Evolutionary conservation across 345 rosid species (phyloP).

Genomic region (Moricandia moricandioides): DNA sequence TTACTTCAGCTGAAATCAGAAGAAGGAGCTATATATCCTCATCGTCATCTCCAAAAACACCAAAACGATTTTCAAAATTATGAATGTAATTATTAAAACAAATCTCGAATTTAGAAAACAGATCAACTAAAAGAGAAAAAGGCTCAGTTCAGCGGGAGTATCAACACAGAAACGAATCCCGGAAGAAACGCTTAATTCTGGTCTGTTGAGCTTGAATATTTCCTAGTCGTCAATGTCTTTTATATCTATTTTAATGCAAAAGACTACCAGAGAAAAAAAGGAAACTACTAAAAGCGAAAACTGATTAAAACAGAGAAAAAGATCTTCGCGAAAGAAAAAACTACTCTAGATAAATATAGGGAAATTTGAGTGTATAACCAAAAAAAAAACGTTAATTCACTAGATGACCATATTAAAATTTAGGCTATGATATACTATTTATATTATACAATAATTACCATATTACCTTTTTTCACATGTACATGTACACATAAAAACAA

Average conservation of each 20-base stretch:
- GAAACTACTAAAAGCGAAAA: too few relatives aligned
- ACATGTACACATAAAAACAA: too few relatives aligned
- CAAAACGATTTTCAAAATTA: background rate
- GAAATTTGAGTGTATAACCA: too few relatives aligned
- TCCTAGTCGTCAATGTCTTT: slow-evolving; percentile 65
- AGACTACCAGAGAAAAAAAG: too few relatives aligned
- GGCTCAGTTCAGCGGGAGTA: slow-evolving; percentile 31
- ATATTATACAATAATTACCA: too few relatives aligned
- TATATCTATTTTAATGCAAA: background rate
- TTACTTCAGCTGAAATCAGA: slow-evolving; percentile 36
- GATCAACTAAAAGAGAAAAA: background rate
- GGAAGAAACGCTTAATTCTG: slow-evolving; percentile 69
- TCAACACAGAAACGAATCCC: slow-evolving; percentile 42
- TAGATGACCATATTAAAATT: too few relatives aligned
- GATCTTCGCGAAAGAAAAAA: too few relatives aligned
- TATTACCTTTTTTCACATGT: too few relatives aligned
- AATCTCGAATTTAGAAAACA: background rate
- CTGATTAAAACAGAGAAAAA: too few relatives aligned
- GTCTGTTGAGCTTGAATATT: slow-evolving; percentile 98
- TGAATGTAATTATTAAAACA: background rate
- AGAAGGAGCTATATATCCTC: slow-evolving; percentile 42
- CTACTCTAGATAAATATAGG: too few relatives aligned
- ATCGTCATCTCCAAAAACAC: slow-evolving; percentile 21
- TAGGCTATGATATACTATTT: too few relatives aligned
- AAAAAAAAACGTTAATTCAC: too few relatives aligned